A percentile compares a stretch with the other conserved stretches of the same genome.
Conservation (phyloP, 1,284 basidiomycete genomes). For the Puccinia sorghi region DNA sequence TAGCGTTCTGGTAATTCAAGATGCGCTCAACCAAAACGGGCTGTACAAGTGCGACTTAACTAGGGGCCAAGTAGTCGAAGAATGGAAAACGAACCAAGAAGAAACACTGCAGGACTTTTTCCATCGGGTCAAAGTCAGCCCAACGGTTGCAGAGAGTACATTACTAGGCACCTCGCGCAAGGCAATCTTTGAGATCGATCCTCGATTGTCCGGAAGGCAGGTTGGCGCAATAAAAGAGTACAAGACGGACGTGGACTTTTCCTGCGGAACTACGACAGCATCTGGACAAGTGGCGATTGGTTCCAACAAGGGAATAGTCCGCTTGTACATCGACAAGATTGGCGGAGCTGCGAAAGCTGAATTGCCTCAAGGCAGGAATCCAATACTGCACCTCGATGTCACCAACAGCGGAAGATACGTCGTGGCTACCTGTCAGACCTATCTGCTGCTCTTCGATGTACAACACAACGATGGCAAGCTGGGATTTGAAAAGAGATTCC, state of each 20-base stretch:
- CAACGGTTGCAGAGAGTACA: constrained; percentile 55
- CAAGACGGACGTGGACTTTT: constrained; percentile 91
- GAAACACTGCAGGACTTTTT: constrained; percentile 75
- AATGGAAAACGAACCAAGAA: constrained; percentile 88
- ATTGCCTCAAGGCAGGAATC: constrained; percentile 92
- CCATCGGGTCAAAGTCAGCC: constrained; percentile 91
- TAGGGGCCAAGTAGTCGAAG: constrained; percentile 94
- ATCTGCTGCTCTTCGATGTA: constrained; percentile 83
- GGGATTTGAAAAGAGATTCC: constrained; percentile 95
- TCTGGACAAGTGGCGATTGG: constrained; percentile 86
- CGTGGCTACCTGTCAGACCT: constrained; percentile 93
- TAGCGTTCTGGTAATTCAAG: constrained; percentile 53
- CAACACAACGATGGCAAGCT: constrained; percentile 85
- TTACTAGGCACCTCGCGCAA: constrained; percentile 74
- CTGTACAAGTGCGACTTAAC: constrained; percentile 91
- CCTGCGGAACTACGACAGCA: constrained; percentile 84
- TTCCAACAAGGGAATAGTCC: constrained; percentile 93
- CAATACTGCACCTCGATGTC: constrained; percentile 87
- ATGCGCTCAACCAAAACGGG: constrained; percentile 69
- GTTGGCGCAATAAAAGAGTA: constrained; percentile 95
- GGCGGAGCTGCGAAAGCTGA: constrained; percentile 99
- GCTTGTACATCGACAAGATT: constrained; percentile 79
- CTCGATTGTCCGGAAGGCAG: constrained; percentile 82
- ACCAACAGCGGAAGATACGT: constrained; percentile 92
- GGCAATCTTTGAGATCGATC: constrained; percentile 95